Conservation (phyloP, 768 basidiomycete species). For the Fistulinella prunicolor region DNA sequence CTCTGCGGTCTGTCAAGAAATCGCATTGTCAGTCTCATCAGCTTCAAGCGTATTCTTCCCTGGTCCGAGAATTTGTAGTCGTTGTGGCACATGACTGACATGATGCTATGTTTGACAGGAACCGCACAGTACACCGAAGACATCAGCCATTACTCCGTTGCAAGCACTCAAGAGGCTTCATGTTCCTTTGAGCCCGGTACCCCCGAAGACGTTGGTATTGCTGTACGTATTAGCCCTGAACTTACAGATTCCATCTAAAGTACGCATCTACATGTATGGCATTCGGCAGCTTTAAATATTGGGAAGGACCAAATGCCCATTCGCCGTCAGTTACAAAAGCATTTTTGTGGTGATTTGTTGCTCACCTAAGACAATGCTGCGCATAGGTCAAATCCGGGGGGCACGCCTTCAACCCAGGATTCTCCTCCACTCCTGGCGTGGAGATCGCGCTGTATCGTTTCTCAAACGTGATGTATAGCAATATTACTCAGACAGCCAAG, state of each 20-base stretch:
- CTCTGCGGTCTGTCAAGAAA: not conserved
- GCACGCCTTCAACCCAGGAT: slow-evolving; percentile 50
- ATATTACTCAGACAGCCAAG: slow-evolving; percentile 35
- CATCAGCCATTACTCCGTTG: slow-evolving; percentile 10
- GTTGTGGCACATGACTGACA: not conserved
- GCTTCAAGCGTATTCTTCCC: not conserved
- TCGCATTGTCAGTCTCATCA: not conserved
- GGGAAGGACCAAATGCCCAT: slow-evolving; percentile 43
- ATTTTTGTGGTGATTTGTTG: not conserved
- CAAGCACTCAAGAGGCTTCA: slow-evolving; percentile 42
- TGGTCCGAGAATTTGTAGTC: not conserved
- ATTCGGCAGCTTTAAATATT: slow-evolving; percentile 9
- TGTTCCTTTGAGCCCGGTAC: slow-evolving; percentile 62
- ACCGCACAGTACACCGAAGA: not conserved
- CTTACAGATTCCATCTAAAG: no score
- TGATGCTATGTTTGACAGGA: not conserved
- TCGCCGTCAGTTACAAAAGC: slow-evolving; percentile 14
- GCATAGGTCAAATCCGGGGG: slow-evolving; percentile 60
- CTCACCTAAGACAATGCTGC: not conserved
- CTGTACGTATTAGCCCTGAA: slow-evolving; percentile 44
- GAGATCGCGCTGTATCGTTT: slow-evolving; percentile 56
- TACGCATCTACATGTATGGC: not conserved
- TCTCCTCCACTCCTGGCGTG: slow-evolving; percentile 56
- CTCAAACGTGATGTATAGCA: slow-evolving; percentile 38
- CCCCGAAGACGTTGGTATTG: slow-evolving; percentile 46